phyloP scores from a whole-genome alignment of 202 grass and related monocot species.

The Eragrostis tef region DNA sequence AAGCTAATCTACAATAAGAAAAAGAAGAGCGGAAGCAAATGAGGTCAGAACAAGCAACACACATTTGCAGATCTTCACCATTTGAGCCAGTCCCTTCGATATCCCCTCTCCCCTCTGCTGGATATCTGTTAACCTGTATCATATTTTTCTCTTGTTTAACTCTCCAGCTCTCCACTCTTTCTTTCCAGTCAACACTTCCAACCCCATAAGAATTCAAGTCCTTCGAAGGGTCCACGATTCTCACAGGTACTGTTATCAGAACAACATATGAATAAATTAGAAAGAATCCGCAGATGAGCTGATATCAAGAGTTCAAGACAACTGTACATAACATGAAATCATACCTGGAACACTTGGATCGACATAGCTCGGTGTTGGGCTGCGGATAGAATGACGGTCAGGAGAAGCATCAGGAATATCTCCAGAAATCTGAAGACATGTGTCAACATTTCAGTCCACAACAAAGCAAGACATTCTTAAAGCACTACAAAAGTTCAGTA shows the following conservation, averaged over 20 bases:
- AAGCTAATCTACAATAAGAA: conserved; percentile 28
- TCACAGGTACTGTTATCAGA: conserved; percentile 82
- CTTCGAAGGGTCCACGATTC: conserved; percentile 93
- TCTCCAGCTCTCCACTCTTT: conserved; percentile 97
- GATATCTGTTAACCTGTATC: conserved; percentile 85
- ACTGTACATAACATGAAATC: neutral
- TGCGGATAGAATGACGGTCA: conserved; percentile 92
- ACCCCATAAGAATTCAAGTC: conserved; percentile 95
- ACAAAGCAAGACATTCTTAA: conserved; percentile 27
- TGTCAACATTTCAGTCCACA: conserved; percentile 44
- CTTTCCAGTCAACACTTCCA: conserved; percentile 91
- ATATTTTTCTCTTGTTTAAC: conserved; percentile 92
- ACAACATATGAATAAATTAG: conserved; percentile 25
- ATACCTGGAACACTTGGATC: conserved; percentile 97
- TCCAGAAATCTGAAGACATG: conserved; percentile 68
- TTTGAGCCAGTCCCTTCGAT: conserved; percentile 95
- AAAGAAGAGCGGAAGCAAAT: neutral
- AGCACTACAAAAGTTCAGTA: conserved; percentile 5
- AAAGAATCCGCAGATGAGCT: conserved; percentile 4
- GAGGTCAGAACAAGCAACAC: neutral
- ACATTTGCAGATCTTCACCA: conserved; percentile 98
- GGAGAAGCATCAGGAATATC: conserved; percentile 95
- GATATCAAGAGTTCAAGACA: neutral
- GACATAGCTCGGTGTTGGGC: conserved; percentile 84
- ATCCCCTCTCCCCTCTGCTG: conserved; percentile 77